Evolutionary conservation across 2,329 filamentous ascomycete genomes (phyloP).

Genomic region (Penicillium expansum): DNA sequence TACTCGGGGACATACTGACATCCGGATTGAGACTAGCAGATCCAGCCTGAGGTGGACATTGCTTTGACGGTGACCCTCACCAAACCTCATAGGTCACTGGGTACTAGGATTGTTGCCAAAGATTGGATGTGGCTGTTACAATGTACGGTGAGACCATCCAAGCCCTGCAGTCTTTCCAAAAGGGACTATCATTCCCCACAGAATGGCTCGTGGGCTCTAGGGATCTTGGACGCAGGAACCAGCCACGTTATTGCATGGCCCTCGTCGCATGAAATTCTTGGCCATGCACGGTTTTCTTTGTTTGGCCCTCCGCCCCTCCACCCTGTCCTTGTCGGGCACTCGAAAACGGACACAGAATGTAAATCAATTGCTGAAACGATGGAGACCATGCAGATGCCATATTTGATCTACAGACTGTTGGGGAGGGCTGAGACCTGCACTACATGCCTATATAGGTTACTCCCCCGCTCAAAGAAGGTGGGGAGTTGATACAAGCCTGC

Average conservation of each 20-base stretch:
- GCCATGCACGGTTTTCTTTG: slow-evolving; percentile 9
- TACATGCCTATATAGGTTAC: background rate
- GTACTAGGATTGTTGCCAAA: background rate
- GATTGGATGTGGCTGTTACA: slow-evolving; percentile 1
- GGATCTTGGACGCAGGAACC: slow-evolving; percentile 21
- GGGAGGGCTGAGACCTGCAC: background rate
- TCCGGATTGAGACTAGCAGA: background rate
- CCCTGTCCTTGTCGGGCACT: background rate
- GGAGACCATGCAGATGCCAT: background rate
- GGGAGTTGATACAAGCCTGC: background rate
- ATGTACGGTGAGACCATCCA: background rate
- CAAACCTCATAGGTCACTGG: background rate
- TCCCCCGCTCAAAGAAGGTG: background rate
- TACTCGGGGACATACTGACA: background rate
- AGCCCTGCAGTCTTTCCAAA: background rate
- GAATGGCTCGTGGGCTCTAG: background rate
- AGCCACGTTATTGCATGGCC: slow-evolving; percentile 11
- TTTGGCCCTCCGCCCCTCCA: background rate
- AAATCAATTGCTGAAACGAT: background rate
- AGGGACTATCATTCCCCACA: background rate
- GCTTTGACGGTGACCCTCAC: background rate
- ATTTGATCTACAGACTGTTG: background rate
- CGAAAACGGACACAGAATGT: background rate
- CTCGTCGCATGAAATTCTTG: slow-evolving; percentile 1
- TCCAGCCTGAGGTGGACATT: background rate